These are phyloP conservation scores for Boeremia lycopersici DNA, from an alignment of 2,329 filamentous ascomycete species.

Conservation along the genomic window DNA sequence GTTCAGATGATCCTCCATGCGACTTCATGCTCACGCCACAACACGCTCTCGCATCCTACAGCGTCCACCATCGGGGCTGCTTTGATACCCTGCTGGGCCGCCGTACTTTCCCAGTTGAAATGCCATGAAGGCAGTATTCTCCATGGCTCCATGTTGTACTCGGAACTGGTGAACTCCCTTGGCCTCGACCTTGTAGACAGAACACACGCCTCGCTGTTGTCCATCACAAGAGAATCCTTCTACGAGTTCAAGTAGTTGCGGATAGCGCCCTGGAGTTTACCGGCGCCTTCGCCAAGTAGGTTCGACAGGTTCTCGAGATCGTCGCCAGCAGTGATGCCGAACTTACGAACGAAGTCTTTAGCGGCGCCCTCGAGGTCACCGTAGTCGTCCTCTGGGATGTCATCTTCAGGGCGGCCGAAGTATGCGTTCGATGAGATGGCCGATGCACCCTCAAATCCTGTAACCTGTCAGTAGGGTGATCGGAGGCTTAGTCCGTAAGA, in stretches of 20 bases:
- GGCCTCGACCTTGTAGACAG: not conserved
- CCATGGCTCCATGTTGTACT: constrained; percentile 12
- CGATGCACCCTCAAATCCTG: constrained; percentile 87
- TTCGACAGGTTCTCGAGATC: constrained; percentile 89
- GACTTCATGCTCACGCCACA: constrained; percentile 3
- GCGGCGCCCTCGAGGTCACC: constrained; percentile 91
- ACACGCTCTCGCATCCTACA: not conserved
- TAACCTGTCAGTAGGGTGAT: constrained; percentile 8
- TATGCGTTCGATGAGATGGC: constrained; percentile 96
- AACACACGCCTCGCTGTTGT: not conserved
- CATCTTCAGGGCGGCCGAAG: constrained; percentile 91
- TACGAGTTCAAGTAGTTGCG: constrained; percentile 50
- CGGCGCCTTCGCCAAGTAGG: constrained; percentile 83
- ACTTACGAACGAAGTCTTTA: constrained; percentile 93
- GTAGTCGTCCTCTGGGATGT: constrained; percentile 73
- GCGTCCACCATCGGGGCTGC: not conserved
- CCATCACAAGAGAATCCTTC: constrained; percentile 7
- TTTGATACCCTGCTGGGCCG: not conserved
- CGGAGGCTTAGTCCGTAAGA: not conserved
- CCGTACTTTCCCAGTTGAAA: not conserved
- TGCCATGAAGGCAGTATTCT: constrained; percentile 1
- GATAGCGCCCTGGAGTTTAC: constrained; percentile 71
- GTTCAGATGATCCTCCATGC: not conserved
- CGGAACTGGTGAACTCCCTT: not conserved
- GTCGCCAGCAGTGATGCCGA: constrained; percentile 93